Conservation (phyloP, 805 yeast species). For the Myxozyma nipponensis region DNA sequence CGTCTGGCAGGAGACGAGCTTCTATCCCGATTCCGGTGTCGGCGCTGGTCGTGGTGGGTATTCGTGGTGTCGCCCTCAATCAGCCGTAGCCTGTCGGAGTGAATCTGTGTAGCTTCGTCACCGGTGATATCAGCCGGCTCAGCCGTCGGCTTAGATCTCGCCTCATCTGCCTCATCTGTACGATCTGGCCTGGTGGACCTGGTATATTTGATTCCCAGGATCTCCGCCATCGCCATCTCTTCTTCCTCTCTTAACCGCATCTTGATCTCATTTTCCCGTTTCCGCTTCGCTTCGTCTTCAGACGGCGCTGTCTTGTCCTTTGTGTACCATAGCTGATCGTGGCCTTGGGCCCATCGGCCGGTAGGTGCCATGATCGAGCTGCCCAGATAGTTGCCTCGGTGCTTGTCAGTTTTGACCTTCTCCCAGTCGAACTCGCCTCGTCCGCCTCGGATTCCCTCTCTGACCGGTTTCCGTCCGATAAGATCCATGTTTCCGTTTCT, state of each 20-base stretch:
- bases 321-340: conserved; percentile 32
- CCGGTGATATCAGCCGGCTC: not conserved
- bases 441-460: conserved; percentile 29
- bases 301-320: conserved; percentile 21
- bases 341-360: conserved; percentile 28
- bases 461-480: conserved; percentile 6
- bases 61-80: not conserved
- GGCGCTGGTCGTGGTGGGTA: not conserved
- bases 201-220: conserved; percentile 6
- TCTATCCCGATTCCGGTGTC: conserved; percentile 1
- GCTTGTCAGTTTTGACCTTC: conserved; percentile 30
- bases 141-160: not conserved
- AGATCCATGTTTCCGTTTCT: conserved; percentile 17
- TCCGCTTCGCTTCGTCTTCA: not conserved
- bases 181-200: not conserved
- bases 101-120: not conserved
- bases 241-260: conserved; percentile 21
- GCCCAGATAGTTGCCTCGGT: conserved; percentile 32
- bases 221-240: conserved; percentile 26
- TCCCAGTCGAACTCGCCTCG: conserved; percentile 32
- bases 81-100: not conserved
- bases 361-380: conserved; percentile 34
- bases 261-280: conserved; percentile 4
- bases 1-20: too few species aligned
- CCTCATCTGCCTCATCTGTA: not conserved